Evolutionary conservation across 148 eudicot genomes (phyloP).

Genomic region (Mesembryanthemum crystallinum): DNA sequence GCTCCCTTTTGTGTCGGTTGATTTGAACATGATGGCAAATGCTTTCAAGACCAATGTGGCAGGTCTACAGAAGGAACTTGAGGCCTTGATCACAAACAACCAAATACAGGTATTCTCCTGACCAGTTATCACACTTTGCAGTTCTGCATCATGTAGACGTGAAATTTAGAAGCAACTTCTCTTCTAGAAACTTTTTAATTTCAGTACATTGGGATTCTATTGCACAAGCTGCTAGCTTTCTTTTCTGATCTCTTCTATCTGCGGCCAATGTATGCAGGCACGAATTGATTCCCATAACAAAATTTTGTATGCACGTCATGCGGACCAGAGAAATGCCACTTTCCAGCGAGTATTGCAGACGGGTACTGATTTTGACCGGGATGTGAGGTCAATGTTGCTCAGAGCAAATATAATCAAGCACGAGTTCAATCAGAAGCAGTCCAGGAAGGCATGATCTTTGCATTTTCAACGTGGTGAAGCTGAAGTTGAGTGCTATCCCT

Average conservation of each 20-base stretch:
- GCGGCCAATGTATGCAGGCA: conserved; percentile 55
- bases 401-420: conserved; percentile 77
- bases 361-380: conserved; percentile 70
- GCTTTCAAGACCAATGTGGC: conserved; percentile 74
- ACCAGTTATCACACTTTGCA: neutral
- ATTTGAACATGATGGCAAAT: conserved; percentile 87
- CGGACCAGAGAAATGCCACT: conserved; percentile 92
- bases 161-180: neutral
- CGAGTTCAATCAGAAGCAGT: conserved; percentile 48
- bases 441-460: conserved; percentile 37
- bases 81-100: conserved; percentile 70
- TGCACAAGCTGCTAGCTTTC: neutral
- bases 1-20: conserved; percentile 85
- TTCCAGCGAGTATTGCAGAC: conserved; percentile 91
- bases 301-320: conserved; percentile 84
- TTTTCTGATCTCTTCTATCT: neutral
- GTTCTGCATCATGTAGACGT: neutral
- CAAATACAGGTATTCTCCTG: conserved; percentile 71
- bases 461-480: neutral
- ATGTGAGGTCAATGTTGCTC: conserved; percentile 78
- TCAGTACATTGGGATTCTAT: neutral
- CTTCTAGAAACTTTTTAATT: neutral
- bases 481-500: neutral
- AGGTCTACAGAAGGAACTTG: conserved; percentile 85
- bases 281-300: conserved; percentile 97